Conservation (phyloP, 352 stramenopile genomes). For the Phytopythium boreale region DNA sequence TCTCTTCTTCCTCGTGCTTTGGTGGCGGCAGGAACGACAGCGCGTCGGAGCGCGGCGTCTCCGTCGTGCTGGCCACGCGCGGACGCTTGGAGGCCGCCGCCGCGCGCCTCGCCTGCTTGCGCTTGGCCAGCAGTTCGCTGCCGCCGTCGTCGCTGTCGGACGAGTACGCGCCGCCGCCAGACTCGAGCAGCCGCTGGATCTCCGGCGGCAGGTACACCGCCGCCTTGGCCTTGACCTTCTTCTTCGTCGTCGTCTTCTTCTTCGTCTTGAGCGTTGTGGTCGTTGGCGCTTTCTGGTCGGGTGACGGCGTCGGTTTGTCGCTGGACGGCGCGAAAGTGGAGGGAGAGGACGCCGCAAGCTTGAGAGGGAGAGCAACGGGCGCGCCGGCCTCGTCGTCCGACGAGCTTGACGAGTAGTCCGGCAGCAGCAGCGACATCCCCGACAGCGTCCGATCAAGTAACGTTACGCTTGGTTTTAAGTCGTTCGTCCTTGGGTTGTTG, state of each 20-base stretch:
- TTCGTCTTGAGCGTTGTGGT: slow-evolving; percentile 12
- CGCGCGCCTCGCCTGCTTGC: slow-evolving; percentile 38
- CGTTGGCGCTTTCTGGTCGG: not conserved
- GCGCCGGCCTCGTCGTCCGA: slow-evolving; percentile 37
- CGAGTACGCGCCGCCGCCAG: slow-evolving; percentile 12
- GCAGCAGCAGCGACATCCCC: slow-evolving; percentile 50
- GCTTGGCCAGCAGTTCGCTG: slow-evolving; percentile 46
- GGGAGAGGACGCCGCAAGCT: not conserved
- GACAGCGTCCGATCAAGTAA: no score
- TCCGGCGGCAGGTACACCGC: slow-evolving; percentile 45
- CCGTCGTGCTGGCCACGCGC: slow-evolving; percentile 4
- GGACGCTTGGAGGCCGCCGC: slow-evolving; percentile 30
- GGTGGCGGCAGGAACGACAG: slow-evolving; percentile 65
- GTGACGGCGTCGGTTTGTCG: not conserved
- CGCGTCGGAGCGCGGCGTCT: not conserved
- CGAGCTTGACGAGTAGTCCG: slow-evolving; percentile 51
- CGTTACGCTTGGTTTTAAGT: not conserved
- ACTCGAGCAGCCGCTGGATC: slow-evolving; percentile 59
- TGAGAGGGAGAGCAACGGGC: not conserved
- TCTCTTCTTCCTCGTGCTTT: slow-evolving; percentile 37
- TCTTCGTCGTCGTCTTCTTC: slow-evolving; percentile 27
- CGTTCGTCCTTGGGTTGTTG: not conserved
- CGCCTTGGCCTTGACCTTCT: slow-evolving; percentile 43
- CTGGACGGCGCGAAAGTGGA: not conserved
- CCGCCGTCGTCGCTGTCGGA: slow-evolving; percentile 37